Evolutionary conservation across 2,329 filamentous ascomycete genomes (phyloP).

Genomic region (Penicillium glabrum): DNA sequence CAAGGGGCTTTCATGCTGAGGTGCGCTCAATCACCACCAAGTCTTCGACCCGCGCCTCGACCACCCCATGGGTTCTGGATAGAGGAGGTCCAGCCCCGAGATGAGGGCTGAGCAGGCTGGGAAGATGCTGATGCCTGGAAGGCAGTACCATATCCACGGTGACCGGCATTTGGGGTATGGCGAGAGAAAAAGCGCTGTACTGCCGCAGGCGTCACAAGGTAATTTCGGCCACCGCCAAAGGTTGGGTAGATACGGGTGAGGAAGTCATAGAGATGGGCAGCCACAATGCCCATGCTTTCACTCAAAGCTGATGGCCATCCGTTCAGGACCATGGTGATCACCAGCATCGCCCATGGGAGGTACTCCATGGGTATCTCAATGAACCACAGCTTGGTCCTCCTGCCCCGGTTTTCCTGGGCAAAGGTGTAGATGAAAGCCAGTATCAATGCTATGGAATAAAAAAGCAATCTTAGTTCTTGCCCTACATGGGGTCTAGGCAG

Average conservation of each 20-base stretch:
- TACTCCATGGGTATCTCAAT: conserved; percentile 79
- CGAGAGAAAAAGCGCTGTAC: conserved; percentile 66
- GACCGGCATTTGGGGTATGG: conserved; percentile 41
- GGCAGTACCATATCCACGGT: conserved; percentile 64
- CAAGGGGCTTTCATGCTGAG: background rate
- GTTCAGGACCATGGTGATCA: conserved; percentile 68
- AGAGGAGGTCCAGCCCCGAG: conserved; percentile 31
- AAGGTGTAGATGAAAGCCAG: conserved; percentile 82
- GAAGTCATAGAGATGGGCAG: conserved; percentile 90
- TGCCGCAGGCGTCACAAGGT: conserved; percentile 71
- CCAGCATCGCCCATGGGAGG: conserved; percentile 77
- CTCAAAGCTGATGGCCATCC: conserved; percentile 59
- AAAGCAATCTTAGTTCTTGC: background rate
- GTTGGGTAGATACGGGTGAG: conserved; percentile 83
- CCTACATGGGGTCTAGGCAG: background rate
- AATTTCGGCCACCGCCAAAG: conserved; percentile 79
- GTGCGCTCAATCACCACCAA: conserved; percentile 34
- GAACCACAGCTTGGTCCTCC: conserved; percentile 75
- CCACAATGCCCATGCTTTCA: conserved; percentile 75
- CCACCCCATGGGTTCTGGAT: conserved; percentile 38
- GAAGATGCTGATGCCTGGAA: conserved; percentile 42
- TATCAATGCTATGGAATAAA: conserved; percentile 59
- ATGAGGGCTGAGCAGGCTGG: conserved; percentile 8
- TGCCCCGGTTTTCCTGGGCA: conserved; percentile 78
- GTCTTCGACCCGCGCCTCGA: conserved; percentile 42